These are phyloP conservation scores for Podaxis carcinomalis DNA, from an alignment of 768 basidiomycete genomes.

Conservation along the genomic window DNA sequence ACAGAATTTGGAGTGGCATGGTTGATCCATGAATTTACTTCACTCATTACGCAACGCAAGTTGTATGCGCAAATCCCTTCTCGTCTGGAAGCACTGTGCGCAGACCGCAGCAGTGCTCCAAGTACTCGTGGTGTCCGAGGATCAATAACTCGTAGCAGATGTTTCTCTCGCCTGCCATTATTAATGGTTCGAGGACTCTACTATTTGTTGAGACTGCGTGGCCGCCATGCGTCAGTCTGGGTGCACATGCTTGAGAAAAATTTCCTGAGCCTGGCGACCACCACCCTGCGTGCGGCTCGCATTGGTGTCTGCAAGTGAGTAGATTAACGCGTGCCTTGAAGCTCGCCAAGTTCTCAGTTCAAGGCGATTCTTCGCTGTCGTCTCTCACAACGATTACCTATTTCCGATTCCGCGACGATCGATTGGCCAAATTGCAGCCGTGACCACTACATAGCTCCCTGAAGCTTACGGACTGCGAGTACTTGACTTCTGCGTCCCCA, in stretches of 20 bases:
- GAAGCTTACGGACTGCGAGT: not conserved
- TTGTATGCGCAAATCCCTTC: not conserved
- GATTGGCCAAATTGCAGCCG: conserved; percentile 15
- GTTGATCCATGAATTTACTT: conserved; percentile 5
- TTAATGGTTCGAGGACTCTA: conserved; percentile 16
- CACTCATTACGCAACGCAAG: not conserved
- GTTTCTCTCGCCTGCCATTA: conserved; percentile 14
- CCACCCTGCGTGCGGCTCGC: conserved; percentile 23
- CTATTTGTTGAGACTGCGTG: conserved; percentile 25
- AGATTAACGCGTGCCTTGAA: conserved; percentile 6
- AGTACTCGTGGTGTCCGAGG: conserved; percentile 21
- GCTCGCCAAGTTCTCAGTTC: not conserved
- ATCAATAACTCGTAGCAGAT: conserved; percentile 19
- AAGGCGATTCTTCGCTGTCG: conserved; percentile 15
- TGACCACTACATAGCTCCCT: not conserved
- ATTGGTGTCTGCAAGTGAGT: conserved; percentile 11
- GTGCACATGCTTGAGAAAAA: conserved; percentile 22
- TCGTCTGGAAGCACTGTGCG: not conserved
- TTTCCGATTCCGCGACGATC: conserved; percentile 33
- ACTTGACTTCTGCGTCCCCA: not conserved
- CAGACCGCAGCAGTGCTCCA: conserved; percentile 4
- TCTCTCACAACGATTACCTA: conserved; percentile 20
- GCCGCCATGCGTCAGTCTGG: conserved; percentile 21
- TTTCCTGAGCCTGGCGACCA: conserved; percentile 19
- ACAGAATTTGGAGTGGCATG: not conserved